Evolutionary conservation across 2,329 filamentous ascomycete species (phyloP).

Genomic region (Sphaerulina populicola): DNA sequence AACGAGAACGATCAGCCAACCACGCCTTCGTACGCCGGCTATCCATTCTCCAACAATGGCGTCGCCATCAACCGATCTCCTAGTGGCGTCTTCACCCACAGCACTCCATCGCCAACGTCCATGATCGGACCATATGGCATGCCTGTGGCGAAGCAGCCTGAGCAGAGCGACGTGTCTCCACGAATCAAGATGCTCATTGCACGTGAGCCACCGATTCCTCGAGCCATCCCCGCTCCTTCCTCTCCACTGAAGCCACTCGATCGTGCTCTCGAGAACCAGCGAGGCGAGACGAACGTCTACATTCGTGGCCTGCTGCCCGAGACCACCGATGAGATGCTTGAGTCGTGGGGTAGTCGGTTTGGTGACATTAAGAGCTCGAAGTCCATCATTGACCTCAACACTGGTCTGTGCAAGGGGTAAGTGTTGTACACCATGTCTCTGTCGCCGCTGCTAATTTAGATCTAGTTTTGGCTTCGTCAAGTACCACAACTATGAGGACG

Average conservation of each 20-base stretch:
- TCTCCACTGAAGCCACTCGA: conserved; percentile 85
- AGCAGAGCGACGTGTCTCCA: conserved; percentile 37
- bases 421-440: conserved; percentile 25
- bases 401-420: conserved; percentile 92
- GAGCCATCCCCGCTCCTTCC: conserved; percentile 79
- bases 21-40: conserved; percentile 41
- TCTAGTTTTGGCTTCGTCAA: conserved; percentile 92
- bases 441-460: conserved; percentile 27
- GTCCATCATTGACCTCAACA: conserved; percentile 92
- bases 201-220: conserved; percentile 74
- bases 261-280: conserved; percentile 88
- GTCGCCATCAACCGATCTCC: conserved; percentile 45
- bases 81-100: conserved; percentile 41
- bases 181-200: conserved; percentile 43
- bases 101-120: conserved; percentile 45
- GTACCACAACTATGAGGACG: conserved; percentile 77
- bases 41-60: conserved; percentile 35
- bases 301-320: conserved; percentile 92
- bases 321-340: conserved; percentile 83
- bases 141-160: conserved; percentile 31
- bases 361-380: conserved; percentile 94
- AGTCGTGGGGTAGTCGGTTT: conserved; percentile 75
- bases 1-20: conserved; percentile 47
- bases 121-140: conserved; percentile 40
- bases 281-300: conserved; percentile 95